Percentiles rank a stretch among this genome's conserved stretches.
These are phyloP conservation scores for Nelumbo lutea DNA, from an alignment of 164 flowering plant genomes.

Conservation along the genomic window DNA sequence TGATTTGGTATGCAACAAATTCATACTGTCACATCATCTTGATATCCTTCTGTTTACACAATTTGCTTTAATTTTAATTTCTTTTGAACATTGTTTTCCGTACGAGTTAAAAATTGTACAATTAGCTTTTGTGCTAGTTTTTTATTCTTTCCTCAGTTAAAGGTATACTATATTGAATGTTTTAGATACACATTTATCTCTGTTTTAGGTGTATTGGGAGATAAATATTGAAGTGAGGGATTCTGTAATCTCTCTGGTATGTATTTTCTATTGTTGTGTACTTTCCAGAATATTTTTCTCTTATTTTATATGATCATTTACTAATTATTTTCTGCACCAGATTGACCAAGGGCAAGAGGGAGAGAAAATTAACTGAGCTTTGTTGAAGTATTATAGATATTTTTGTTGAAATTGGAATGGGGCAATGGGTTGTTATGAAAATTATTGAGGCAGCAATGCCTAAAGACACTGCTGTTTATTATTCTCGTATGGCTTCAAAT, in stretches of 20 bases:
- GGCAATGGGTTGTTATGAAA: constrained; percentile 58
- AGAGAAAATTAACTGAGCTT: constrained; percentile 70
- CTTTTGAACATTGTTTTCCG: neutral
- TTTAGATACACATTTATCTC: neutral
- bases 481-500: constrained; percentile 71
- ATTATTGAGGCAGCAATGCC: constrained; percentile 69
- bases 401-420: constrained; percentile 81
- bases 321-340: constrained; percentile 10
- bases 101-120: neutral
- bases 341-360: constrained; percentile 27
- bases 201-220: constrained; percentile 20
- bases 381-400: constrained; percentile 71
- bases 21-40: neutral
- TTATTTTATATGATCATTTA: neutral
- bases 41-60: neutral
- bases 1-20: constrained; percentile 50
- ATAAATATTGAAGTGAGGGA: constrained; percentile 42
- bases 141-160: neutral
- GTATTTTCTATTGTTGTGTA: constrained; percentile 1
- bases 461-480: constrained; percentile 61
- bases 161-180: no score
- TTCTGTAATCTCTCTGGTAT: constrained; percentile 42
- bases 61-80: neutral
- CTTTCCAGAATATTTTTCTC: no score
- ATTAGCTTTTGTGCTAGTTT: neutral